Evolutionary conservation across 2,329 filamentous ascomycete genomes (phyloP).

Genomic region (Penicillium olsonii): DNA sequence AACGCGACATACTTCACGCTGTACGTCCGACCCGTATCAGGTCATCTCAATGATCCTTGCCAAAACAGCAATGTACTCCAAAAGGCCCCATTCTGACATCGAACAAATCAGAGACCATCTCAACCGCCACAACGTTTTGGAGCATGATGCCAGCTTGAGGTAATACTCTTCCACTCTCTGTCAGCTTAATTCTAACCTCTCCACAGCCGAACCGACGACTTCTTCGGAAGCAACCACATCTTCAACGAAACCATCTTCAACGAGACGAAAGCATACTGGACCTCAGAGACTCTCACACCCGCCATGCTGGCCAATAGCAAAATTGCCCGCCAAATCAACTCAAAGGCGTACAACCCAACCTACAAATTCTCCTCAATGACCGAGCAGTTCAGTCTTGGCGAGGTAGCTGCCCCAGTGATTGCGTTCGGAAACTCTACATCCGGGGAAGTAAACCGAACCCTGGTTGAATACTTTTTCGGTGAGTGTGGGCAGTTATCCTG

Average conservation of each 20-base stretch:
- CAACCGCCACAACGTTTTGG: constrained; percentile 23
- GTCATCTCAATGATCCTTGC: too few species aligned
- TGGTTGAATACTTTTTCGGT: too few species aligned
- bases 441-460: too few species aligned
- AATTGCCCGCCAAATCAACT: constrained; percentile 47
- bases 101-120: constrained; percentile 18
- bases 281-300: constrained; percentile 40
- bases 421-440: too few species aligned
- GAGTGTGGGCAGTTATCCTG: too few species aligned
- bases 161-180: constrained; percentile 25
- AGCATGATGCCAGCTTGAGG: constrained; percentile 29
- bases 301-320: constrained; percentile 51
- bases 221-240: constrained; percentile 53
- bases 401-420: constrained; percentile 47
- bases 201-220: constrained; percentile 46
- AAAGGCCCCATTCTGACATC: not conserved
- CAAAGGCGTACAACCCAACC: constrained; percentile 50
- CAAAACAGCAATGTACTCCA: too few species aligned
- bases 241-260: constrained; percentile 57
- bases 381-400: constrained; percentile 53
- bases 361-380: constrained; percentile 49
- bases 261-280: constrained; percentile 49
- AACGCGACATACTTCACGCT: constrained; percentile 25
- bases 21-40: too few species aligned
- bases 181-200: too few species aligned